Conservation (phyloP, 2,329 filamentous ascomycete genomes). For the Fusarium annulatum region DNA sequence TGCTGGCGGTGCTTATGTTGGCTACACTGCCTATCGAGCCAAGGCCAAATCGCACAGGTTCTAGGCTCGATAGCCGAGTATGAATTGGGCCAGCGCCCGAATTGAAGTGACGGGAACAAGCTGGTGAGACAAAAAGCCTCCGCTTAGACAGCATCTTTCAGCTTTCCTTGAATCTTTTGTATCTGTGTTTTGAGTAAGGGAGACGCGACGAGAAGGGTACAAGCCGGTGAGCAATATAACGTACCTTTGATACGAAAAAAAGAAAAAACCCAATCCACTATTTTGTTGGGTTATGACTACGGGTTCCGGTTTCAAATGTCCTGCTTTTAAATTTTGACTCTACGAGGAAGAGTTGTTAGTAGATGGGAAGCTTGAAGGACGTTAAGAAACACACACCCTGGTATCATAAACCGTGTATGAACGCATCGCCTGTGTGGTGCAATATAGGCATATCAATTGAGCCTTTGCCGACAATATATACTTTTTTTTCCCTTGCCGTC, state of each 20-base stretch:
- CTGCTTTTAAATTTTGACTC: neutral
- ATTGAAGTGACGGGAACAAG: conserved; percentile 3
- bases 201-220: conserved; percentile 18
- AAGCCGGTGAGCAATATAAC: conserved; percentile 23
- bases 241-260: conserved; percentile 14
- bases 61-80: conserved; percentile 47
- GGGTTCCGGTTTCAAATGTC: neutral
- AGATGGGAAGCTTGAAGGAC: neutral
- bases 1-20: conserved; percentile 81
- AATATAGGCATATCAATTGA: neutral
- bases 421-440: neutral
- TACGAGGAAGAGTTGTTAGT: neutral
- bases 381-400: neutral
- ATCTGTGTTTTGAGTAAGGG: conserved; percentile 33
- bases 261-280: neutral
- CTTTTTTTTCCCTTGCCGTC: no score
- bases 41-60: conserved; percentile 70
- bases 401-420: neutral
- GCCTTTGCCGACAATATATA: neutral
- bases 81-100: neutral
- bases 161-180: conserved; percentile 24
- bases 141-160: conserved; percentile 24
- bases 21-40: conserved; percentile 84
- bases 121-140: conserved; percentile 15
- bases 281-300: conserved; percentile 12